Evolutionary conservation across 805 yeast species (phyloP).

Genomic region (Starmerella lactis-condensi): DNA sequence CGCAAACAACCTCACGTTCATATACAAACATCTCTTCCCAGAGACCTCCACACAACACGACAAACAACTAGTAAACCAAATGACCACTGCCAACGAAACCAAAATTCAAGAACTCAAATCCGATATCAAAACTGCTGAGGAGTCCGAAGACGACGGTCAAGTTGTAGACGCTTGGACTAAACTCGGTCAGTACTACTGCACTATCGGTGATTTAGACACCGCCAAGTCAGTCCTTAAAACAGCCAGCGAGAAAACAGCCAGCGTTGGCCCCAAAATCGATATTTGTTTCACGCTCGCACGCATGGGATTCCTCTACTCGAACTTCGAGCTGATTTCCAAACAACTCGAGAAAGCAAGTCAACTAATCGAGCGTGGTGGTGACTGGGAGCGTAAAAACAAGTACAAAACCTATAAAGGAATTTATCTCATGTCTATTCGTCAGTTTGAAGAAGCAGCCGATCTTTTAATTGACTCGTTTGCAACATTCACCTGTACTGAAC

Average conservation of each 20-base stretch:
- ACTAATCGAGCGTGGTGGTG: slow-evolving; percentile 90
- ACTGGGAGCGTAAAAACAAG: slow-evolving; percentile 95
- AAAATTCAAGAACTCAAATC: slow-evolving; percentile 32
- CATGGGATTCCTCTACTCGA: slow-evolving; percentile 76
- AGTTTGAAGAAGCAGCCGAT: slow-evolving; percentile 69
- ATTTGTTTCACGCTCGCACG: slow-evolving; percentile 63
- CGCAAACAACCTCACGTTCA: slow-evolving; percentile 56
- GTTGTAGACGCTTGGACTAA: slow-evolving; percentile 55
- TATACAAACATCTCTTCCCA: slow-evolving; percentile 49
- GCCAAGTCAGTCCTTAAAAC: slow-evolving; percentile 50
- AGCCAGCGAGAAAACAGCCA: slow-evolving; percentile 61
- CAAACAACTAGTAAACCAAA: slow-evolving; percentile 32
- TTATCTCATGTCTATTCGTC: slow-evolving; percentile 64
- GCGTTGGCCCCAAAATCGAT: slow-evolving; percentile 82
- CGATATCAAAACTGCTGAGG: slow-evolving; percentile 37
- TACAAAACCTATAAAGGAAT: slow-evolving; percentile 83
- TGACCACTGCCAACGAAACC: slow-evolving; percentile 37
- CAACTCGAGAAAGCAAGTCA: slow-evolving; percentile 54
- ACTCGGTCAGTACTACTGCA: slow-evolving; percentile 75
- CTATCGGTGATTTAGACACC: slow-evolving; percentile 60
- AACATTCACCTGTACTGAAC: slow-evolving; percentile 83
- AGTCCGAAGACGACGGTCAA: slow-evolving; percentile 76
- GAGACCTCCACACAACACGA: slow-evolving; percentile 37
- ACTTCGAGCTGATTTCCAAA: slow-evolving; percentile 47
- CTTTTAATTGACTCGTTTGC: slow-evolving; percentile 79